A percentile compares a stretch with the other conserved stretches of the same genome.
Conservation (phyloP, 129 eudicot genomes). For the Pseudognaphalium luteoalbum region DNA sequence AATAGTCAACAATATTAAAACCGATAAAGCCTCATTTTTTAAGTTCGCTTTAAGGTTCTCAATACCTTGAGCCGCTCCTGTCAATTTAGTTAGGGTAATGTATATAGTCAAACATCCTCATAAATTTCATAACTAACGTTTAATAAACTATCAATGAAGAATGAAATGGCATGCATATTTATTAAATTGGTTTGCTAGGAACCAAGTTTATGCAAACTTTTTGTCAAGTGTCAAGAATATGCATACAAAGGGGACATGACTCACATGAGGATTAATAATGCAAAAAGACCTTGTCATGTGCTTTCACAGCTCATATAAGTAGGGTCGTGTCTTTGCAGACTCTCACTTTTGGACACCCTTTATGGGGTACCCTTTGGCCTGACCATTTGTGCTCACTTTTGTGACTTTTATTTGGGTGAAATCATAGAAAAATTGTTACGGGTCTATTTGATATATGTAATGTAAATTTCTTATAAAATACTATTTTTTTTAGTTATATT, state of each 20-base stretch:
- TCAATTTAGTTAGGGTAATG: no score
- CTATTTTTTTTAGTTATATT: neutral
- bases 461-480: no score
- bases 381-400: conserved; percentile 26
- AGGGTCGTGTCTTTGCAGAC: conserved; percentile 37
- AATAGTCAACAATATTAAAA: no score
- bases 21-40: no score
- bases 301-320: conserved; percentile 37
- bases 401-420: conserved; percentile 15
- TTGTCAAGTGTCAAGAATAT: conserved; percentile 28
- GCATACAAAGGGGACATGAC: conserved; percentile 29
- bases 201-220: conserved; percentile 28
- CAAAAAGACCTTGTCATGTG: conserved; percentile 40
- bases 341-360: conserved; percentile 38
- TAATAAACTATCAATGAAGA: neutral
- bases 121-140: neutral
- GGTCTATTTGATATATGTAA: no score
- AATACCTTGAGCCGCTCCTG: no score
- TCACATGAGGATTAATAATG: conserved; percentile 38
- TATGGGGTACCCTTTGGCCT: conserved; percentile 34
- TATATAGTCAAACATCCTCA: neutral
- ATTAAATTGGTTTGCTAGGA: conserved; percentile 27
- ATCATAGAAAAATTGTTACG: no score
- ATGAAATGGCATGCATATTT: neutral
- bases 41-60: no score